Percentiles rank a stretch among this genome's conserved stretches.
Conservation (phyloP, 192 early-diverging fungal genomes). For the Thamnidium elegans region DNA sequence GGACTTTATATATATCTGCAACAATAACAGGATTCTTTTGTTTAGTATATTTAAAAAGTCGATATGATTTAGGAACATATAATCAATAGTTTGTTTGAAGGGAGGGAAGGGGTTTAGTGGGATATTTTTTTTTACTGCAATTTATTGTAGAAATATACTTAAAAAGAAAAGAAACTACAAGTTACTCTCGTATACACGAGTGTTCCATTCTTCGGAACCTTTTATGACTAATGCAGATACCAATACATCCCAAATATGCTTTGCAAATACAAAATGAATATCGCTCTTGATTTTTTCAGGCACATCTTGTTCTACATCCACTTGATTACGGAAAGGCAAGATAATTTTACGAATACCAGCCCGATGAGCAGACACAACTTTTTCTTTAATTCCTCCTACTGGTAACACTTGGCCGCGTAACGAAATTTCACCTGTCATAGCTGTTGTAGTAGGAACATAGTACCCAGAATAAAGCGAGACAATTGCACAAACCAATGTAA, state of each 20-base stretch:
- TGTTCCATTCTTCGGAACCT: too few species aligned
- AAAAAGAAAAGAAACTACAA: too few species aligned
- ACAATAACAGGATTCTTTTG: too few species aligned
- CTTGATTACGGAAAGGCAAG: constrained; percentile 66
- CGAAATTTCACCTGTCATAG: constrained; percentile 89
- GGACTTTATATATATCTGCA: too few species aligned
- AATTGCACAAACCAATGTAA: constrained; percentile 74
- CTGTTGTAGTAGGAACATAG: constrained; percentile 52
- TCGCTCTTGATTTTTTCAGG: constrained; percentile 63
- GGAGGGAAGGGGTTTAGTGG: too few species aligned
- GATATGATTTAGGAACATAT: too few species aligned
- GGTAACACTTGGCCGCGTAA: constrained; percentile 77
- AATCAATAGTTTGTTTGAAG: too few species aligned
- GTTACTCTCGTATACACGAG: too few species aligned
- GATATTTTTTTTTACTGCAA: too few species aligned
- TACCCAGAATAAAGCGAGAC: constrained; percentile 69
- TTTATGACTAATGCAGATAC: constrained; percentile 40
- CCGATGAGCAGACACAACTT: constrained; percentile 78
- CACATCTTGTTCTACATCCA: constrained; percentile 69
- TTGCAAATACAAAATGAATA: constrained; percentile 69
- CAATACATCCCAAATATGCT: constrained; percentile 66
- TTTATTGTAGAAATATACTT: too few species aligned
- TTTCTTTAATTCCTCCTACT: constrained; percentile 88
- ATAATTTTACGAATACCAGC: constrained; percentile 73
- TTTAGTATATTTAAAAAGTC: too few species aligned